Evolutionary conservation across 2,329 filamentous ascomycete species (phyloP).

Genomic region (Clonostachys solani): DNA sequence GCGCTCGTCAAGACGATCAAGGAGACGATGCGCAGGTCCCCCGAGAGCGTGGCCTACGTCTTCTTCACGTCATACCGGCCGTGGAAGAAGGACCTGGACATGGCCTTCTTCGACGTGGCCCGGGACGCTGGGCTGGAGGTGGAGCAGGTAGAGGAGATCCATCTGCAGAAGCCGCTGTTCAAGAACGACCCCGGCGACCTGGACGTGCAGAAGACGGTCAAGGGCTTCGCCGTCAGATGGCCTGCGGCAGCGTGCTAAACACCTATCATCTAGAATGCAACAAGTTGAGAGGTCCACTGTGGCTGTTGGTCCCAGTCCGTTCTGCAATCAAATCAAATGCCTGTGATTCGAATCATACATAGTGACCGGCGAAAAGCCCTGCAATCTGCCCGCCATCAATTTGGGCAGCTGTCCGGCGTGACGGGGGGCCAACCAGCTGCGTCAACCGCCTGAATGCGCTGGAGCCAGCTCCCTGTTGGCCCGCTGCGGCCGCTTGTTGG

Average conservation of each 20-base stretch:
- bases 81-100: conserved; percentile 81
- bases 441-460: too few relatives aligned
- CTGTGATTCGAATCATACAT: too few relatives aligned
- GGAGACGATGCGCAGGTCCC: conserved; percentile 52
- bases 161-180: conserved; percentile 85
- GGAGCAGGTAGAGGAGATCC: conserved; percentile 74
- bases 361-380: too few relatives aligned
- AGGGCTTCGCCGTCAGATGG: conserved; percentile 73
- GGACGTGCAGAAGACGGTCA: conserved; percentile 75
- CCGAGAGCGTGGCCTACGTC: conserved; percentile 65
- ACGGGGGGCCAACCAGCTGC: too few relatives aligned
- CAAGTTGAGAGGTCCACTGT: background rate
- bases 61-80: conserved; percentile 95
- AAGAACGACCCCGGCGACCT: conserved; percentile 84
- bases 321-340: too few relatives aligned
- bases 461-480: too few relatives aligned
- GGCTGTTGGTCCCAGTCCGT: background rate
- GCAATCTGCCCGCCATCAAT: too few relatives aligned
- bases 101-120: conserved; percentile 80
- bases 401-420: too few relatives aligned
- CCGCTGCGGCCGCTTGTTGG: too few relatives aligned
- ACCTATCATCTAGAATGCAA: background rate
- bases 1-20: conserved; percentile 72
- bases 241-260: conserved; percentile 20
- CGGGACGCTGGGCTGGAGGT: conserved; percentile 68